Base-by-base conservation (phyloP, 31 red algal species). In the Odonthalia washingtoniensis region DNA sequence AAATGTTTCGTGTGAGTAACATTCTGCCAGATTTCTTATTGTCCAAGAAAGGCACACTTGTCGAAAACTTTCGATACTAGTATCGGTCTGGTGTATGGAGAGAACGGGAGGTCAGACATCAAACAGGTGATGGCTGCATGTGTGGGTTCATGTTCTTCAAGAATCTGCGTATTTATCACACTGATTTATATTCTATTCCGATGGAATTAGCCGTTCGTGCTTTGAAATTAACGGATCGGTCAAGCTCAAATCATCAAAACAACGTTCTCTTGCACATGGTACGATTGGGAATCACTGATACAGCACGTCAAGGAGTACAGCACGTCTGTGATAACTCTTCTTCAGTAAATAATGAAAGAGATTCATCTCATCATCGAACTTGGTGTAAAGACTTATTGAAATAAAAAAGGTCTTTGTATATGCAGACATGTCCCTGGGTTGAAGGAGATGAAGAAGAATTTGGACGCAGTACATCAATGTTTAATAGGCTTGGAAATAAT, bases 1-100 rank as follows among this genome's bases (percentile, higher is more conserved):
- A 39, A 21, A 63, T 64, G 5, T 83, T 68, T 46, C 62, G 80
- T 49, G 26, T 83, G 36, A 49, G 80, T 83, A 53, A 68, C 9
- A 83, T 70, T 70, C 17, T 83, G 40, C 64, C 62, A 30, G 80
- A 83, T 70, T 42, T 67, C n/a, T 70, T 83, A 21, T 21, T 57
- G 9, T 57, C 49, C 21, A 57, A 21, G 21, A 21, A 57, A 21
- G 49, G 49, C 49, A 14, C 9, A 57, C 49, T 14, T 21, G 21
- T 9, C 21, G 21, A 57, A 57, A 57, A 9, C 12, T 57, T 57
- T 14, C 49, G 49, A 57, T 57, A 21, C 49, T 9, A 57, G 12
- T 14, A 14, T 9, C 12, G 49, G 49, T 14, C 21, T 57, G 21
- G 21, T 57, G 9, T 14, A 14, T 21, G 49, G 49, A 9, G 49